Evolutionary conservation across 495 filamentous ascomycete genomes (phyloP).

Genomic region (Echria macrotheca): DNA sequence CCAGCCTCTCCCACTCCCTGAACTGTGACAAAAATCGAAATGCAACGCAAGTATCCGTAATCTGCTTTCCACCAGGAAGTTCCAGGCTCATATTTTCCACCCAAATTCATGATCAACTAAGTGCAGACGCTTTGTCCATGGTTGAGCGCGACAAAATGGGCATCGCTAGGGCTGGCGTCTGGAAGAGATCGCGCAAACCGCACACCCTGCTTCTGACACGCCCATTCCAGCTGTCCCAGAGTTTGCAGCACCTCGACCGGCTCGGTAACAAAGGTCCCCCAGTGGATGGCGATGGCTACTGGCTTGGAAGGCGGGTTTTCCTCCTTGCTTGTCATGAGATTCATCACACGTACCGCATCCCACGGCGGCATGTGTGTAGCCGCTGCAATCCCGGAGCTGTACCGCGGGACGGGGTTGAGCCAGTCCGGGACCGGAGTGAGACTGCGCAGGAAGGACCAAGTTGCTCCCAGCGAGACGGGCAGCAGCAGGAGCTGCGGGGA

Average conservation of each 20-base stretch:
- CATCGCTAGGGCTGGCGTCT: not conserved
- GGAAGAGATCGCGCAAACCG: constrained; percentile 15
- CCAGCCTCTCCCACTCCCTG: no score
- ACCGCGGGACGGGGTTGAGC: constrained; percentile 24
- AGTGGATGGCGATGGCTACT: constrained; percentile 31
- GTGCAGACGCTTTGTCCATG: constrained; percentile 13
- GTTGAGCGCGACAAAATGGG: constrained; percentile 9
- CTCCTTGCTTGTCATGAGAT: constrained; percentile 15
- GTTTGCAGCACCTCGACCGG: constrained; percentile 24
- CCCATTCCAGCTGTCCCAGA: constrained; percentile 27
- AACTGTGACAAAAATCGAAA: no score
- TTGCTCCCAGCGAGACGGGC: constrained; percentile 25
- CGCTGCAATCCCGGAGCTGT: constrained; percentile 17
- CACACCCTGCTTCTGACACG: constrained; percentile 24
- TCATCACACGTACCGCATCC: constrained; percentile 29
- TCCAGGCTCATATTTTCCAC: no score
- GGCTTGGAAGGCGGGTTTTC: no score
- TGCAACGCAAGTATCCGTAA: no score
- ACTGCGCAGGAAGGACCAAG: constrained; percentile 26
- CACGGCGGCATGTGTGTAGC: constrained; percentile 31
- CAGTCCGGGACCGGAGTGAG: constrained; percentile 23
- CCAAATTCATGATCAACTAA: no score
- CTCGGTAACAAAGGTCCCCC: constrained; percentile 31
- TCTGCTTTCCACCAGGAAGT: no score
- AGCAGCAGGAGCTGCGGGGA: constrained; percentile 22